Evolutionary conservation across 2,329 filamentous ascomycete genomes (phyloP).

Genomic region (Xylariaceae sp.): DNA sequence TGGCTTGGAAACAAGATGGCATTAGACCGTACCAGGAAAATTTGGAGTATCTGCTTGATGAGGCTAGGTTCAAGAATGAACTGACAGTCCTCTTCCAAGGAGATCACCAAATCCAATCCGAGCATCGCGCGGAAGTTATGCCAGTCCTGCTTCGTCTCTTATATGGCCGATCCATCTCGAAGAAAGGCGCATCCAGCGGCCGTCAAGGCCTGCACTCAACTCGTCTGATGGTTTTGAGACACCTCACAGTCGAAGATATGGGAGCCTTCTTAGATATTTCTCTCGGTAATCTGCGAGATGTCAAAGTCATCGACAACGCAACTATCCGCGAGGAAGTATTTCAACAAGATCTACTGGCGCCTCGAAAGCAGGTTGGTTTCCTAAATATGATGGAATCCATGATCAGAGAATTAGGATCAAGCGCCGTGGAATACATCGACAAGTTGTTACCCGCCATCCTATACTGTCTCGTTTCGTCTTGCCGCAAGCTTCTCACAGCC

Average conservation of each 20-base stretch:
- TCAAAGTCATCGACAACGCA: conserved; percentile 53
- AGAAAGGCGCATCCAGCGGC: conserved; percentile 71
- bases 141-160: conserved; percentile 82
- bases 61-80: conserved; percentile 88
- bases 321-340: conserved; percentile 51
- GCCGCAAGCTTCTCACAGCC: conserved; percentile 50
- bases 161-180: conserved; percentile 84
- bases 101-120: conserved; percentile 66
- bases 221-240: conserved; percentile 74
- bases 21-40: conserved; percentile 80
- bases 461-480: conserved; percentile 73
- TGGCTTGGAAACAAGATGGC: conserved; percentile 81
- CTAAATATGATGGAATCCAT: conserved; percentile 88
- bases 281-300: conserved; percentile 62
- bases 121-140: conserved; percentile 71
- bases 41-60: conserved; percentile 81
- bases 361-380: conserved; percentile 83
- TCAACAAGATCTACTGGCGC: conserved; percentile 54
- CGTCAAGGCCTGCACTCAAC: conserved; percentile 78
- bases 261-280: conserved; percentile 80
- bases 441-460: conserved; percentile 72
- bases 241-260: conserved; percentile 70
- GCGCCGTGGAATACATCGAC: conserved; percentile 63
- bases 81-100: conserved; percentile 82
- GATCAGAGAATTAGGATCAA: conserved; percentile 76